phyloP scores from a whole-genome alignment of 441 rosid species.

The Croton setiger region DNA sequence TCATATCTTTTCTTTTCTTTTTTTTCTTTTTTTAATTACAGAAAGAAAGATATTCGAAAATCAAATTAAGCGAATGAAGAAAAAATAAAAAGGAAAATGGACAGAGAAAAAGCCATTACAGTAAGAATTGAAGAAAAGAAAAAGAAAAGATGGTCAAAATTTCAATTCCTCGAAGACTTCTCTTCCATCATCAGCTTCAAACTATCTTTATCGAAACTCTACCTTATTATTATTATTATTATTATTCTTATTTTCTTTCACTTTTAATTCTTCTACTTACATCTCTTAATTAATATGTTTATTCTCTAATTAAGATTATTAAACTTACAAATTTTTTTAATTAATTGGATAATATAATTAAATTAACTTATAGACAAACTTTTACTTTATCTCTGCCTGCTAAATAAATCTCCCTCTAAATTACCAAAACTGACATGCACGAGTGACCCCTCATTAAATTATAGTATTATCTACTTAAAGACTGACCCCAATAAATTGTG shows the following conservation, averaged over 20 bases:
- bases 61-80: background rate
- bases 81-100: conserved; percentile 27
- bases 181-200: conserved; percentile 53
- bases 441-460: conserved; percentile 23
- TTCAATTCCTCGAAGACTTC: conserved; percentile 56
- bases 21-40: background rate
- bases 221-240: no score
- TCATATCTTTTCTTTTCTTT: conserved; percentile 1
- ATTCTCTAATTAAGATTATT: no score
- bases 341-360: conserved; percentile 18
- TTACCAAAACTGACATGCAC: conserved; percentile 41
- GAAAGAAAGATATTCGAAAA: conserved; percentile 20
- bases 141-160: conserved; percentile 66
- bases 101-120: conserved; percentile 37
- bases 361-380: conserved; percentile 40
- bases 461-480: background rate
- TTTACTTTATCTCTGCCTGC: conserved; percentile 32
- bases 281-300: no score
- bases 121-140: conserved; percentile 22
- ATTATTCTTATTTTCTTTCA: conserved; percentile 13
- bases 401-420: conserved; percentile 18
- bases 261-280: conserved; percentile 3
- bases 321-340: no score
- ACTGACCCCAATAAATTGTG: no score
- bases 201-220: conserved; percentile 61